Conservation (phyloP, 108 stramenopile species). For the Conticribra guillardii region DNA sequence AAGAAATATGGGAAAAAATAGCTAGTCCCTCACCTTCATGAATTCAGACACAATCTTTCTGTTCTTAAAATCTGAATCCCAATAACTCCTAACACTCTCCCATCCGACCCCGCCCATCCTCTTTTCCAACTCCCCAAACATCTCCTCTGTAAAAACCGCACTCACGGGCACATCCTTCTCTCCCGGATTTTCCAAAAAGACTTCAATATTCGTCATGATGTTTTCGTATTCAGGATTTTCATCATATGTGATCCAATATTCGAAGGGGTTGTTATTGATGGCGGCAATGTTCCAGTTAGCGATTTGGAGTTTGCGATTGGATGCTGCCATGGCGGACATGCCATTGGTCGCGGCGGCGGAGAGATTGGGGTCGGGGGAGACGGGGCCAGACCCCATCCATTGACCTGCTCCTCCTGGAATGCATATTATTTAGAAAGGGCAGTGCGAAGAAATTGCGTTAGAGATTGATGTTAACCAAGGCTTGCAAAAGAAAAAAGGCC, state of each 20-base stretch:
- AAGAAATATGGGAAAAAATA: not conserved
- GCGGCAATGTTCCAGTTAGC: conserved; percentile 93
- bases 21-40: conserved; percentile 60
- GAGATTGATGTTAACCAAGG: not conserved
- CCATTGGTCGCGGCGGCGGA: conserved; percentile 39
- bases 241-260: conserved; percentile 85
- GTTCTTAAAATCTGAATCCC: conserved; percentile 83
- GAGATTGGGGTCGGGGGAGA: conserved; percentile 38
- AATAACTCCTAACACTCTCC: conserved; percentile 67
- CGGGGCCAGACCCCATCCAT: conserved; percentile 41
- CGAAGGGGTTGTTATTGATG: conserved; percentile 83
- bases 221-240: conserved; percentile 83
- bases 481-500: conserved; percentile 7
- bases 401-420: conserved; percentile 58
- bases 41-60: conserved; percentile 88
- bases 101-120: conserved; percentile 72
- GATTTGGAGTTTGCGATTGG: conserved; percentile 42
- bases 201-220: conserved; percentile 85
- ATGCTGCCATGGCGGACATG: conserved; percentile 45
- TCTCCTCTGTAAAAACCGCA: conserved; percentile 86
- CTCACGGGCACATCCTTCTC: conserved; percentile 82
- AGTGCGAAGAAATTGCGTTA: not conserved
- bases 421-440: not conserved
- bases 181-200: conserved; percentile 82
- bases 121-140: conserved; percentile 78